Percentiles rank a stretch among this genome's conserved stretches.
These are phyloP conservation scores for Pholiota conissans DNA, from an alignment of 768 basidiomycete genomes.

Conservation along the genomic window DNA sequence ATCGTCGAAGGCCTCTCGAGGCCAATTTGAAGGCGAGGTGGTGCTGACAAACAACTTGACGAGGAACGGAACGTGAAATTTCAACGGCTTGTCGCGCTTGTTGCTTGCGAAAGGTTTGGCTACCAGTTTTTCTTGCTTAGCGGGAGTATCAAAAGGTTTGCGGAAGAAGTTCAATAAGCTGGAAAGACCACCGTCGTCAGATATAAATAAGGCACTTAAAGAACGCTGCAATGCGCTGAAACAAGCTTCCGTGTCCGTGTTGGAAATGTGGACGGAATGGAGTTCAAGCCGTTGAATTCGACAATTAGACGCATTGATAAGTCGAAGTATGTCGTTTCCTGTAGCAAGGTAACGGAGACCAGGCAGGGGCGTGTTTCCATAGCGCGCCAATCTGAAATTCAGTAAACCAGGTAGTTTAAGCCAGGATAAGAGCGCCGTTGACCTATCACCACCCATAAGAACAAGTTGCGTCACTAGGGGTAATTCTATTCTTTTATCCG, in stretches of 20 bases:
- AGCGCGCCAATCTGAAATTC: neutral
- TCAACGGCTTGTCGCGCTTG: neutral
- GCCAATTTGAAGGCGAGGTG: neutral
- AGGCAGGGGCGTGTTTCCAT: no score
- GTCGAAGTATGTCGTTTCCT: neutral
- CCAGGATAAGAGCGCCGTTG: neutral
- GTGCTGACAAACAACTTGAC: neutral
- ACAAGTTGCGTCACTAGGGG: neutral
- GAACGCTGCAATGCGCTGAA: neutral
- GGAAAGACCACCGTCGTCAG: neutral
- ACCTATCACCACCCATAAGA: neutral
- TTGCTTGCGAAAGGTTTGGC: no score
- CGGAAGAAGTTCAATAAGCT: neutral
- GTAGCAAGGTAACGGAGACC: neutral
- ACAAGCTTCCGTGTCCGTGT: neutral
- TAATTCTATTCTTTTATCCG: neutral
- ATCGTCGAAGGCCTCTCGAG: neutral
- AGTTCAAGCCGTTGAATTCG: neutral
- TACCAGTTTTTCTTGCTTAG: no score
- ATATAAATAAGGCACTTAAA: neutral
- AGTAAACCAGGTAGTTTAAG: neutral
- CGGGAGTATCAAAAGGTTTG: neutral
- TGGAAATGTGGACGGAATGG: neutral
- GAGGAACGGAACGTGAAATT: neutral
- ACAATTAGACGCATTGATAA: neutral